Conservation (phyloP, 331 rosid genomes). For the Malus hybrid region DNA sequence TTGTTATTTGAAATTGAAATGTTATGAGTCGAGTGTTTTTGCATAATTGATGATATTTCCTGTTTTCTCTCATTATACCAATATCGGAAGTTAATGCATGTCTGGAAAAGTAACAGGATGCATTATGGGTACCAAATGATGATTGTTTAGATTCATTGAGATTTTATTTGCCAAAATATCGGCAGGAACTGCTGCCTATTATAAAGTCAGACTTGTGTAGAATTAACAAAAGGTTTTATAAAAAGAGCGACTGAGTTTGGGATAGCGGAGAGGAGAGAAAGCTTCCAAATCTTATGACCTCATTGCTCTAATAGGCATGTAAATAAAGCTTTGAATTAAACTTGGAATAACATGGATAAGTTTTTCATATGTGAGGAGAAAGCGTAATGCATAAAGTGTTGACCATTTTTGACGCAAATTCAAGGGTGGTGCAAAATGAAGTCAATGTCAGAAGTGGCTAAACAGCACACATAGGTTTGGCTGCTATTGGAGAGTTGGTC, state of each 20-base stretch:
- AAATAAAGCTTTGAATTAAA: not conserved
- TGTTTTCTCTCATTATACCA: not conserved
- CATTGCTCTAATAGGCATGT: not conserved
- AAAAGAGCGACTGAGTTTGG: not conserved
- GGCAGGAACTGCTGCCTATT: not conserved
- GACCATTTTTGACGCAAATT: not conserved
- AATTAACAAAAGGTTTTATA: not conserved
- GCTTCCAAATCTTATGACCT: not conserved
- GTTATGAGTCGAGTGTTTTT: not conserved
- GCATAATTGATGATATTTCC: not conserved
- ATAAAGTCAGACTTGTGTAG: not conserved
- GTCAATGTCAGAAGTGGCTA: not conserved
- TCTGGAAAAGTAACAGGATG: not conserved
- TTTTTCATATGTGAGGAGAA: not conserved
- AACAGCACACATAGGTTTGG: not conserved
- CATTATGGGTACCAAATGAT: not conserved
- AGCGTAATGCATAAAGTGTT: not conserved
- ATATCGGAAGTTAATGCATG: not conserved
- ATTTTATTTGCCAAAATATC: not conserved
- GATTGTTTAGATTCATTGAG: not conserved
- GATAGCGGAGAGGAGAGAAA: not conserved
- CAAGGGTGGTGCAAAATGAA: not conserved
- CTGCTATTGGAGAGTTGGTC: not conserved
- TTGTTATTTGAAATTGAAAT: not conserved
- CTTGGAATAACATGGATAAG: not conserved